Evolutionary conservation across 2,329 filamentous ascomycete genomes (phyloP).

Genomic region (Cordyceps cicadae): DNA sequence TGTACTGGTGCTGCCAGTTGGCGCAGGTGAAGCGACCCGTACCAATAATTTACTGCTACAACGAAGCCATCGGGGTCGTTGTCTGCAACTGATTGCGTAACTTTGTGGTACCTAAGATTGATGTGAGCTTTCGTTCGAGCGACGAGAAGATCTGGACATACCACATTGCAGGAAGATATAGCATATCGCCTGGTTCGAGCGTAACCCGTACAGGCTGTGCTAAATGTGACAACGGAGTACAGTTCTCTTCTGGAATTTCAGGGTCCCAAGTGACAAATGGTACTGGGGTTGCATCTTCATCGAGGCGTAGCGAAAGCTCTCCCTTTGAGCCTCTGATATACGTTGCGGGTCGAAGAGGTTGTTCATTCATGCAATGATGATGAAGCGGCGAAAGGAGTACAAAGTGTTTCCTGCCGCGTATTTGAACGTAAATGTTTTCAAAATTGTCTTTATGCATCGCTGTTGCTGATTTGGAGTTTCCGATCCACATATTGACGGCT

Average conservation of each 20-base stretch:
- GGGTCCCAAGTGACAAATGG: constrained; percentile 73
- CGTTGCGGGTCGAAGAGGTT: constrained; percentile 44
- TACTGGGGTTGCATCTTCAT: constrained; percentile 32
- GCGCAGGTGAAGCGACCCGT: constrained; percentile 17
- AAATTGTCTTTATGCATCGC: constrained; percentile 77
- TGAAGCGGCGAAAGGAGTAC: constrained; percentile 64
- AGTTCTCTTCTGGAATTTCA: constrained; percentile 40
- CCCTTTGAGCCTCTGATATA: constrained; percentile 39
- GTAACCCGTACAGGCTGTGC: constrained; percentile 58
- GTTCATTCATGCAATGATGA: constrained; percentile 61
- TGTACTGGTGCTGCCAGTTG: not conserved
- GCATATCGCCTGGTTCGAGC: constrained; percentile 65
- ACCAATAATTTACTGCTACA: constrained; percentile 78
- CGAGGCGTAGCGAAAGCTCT: constrained; percentile 24
- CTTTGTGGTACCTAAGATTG: constrained; percentile 63
- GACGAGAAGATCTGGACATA: constrained; percentile 26
- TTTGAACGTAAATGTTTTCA: constrained; percentile 75
- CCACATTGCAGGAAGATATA: constrained; percentile 78
- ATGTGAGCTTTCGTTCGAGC: not conserved
- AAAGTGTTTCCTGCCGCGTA: constrained; percentile 67
- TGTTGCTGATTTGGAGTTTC: constrained; percentile 60
- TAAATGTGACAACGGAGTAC: constrained; percentile 51
- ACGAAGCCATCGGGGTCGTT: constrained; percentile 63
- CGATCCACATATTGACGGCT: constrained; percentile 77
- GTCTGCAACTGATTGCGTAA: constrained; percentile 58